phyloP scores from a whole-genome alignment of 2,329 filamentous ascomycete species.

The Botrytis pseudocinerea region DNA sequence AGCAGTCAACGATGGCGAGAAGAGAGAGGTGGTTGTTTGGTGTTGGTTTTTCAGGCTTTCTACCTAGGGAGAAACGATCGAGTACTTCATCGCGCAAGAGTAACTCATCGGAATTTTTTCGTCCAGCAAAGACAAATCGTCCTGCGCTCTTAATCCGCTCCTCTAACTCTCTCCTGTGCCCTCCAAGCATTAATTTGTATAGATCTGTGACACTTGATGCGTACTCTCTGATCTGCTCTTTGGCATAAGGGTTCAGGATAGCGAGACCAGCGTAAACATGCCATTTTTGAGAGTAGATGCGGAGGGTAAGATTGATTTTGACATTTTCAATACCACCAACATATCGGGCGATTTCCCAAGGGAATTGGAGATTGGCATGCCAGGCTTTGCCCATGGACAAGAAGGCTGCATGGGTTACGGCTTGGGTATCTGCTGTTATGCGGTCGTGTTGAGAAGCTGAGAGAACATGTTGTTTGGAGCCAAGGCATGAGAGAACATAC shows the following conservation, averaged over 20 bases:
- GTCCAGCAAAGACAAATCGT: constrained; percentile 62
- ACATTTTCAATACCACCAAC: constrained; percentile 98
- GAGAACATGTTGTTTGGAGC: constrained; percentile 84
- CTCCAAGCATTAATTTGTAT: constrained; percentile 95
- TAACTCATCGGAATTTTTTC: constrained; percentile 58
- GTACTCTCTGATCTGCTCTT: constrained; percentile 91
- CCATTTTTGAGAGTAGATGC: constrained; percentile 99
- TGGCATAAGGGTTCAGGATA: constrained; percentile 91
- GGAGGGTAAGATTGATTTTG: constrained; percentile 96
- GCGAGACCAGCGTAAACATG: constrained; percentile 97
- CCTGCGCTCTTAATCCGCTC: constrained; percentile 78
- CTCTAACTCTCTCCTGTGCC: constrained; percentile 72
- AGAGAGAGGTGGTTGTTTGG: constrained; percentile 94
- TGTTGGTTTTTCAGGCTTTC: constrained; percentile 55
- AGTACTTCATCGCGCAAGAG: constrained; percentile 78
- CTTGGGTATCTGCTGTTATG: constrained; percentile 97
- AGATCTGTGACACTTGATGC: constrained; percentile 88
- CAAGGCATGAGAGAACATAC: constrained; percentile 76
- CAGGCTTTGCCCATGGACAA: constrained; percentile 97
- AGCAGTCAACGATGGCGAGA: constrained; percentile 97
- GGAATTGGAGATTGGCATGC: constrained; percentile 93
- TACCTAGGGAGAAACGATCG: constrained; percentile 83
- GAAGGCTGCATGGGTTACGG: constrained; percentile 96
- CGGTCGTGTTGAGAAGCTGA: constrained; percentile 87
- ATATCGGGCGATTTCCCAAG: constrained; percentile 95